Conservation (phyloP, 2,329 filamentous ascomycete genomes). For the Fusarium bactridioides region DNA sequence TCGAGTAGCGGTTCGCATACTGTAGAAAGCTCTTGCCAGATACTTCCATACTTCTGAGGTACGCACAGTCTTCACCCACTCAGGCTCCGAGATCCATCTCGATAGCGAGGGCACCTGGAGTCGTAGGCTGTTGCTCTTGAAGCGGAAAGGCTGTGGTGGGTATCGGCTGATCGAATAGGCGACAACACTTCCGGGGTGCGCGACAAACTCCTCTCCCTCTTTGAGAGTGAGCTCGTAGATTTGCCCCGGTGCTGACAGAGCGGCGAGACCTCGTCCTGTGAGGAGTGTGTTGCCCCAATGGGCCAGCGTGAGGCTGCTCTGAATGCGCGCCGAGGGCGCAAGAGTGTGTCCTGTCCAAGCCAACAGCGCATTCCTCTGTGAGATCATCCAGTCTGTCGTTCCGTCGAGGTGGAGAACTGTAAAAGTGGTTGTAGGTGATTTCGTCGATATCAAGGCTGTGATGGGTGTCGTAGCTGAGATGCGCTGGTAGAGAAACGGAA, state of each 20-base stretch:
- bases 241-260: constrained; percentile 85
- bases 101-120: constrained; percentile 80
- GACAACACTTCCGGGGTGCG: constrained; percentile 89
- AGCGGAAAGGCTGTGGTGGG: constrained; percentile 83
- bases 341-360: constrained; percentile 96
- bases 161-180: constrained; percentile 83
- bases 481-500: constrained; percentile 95
- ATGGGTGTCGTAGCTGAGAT: constrained; percentile 88
- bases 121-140: constrained; percentile 77
- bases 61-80: constrained; percentile 77
- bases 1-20: constrained; percentile 76
- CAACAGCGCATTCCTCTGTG: constrained; percentile 86
- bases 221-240: constrained; percentile 85
- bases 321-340: constrained; percentile 76
- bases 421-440: constrained; percentile 86
- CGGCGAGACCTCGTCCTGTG: constrained; percentile 86
- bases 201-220: constrained; percentile 87
- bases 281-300: constrained; percentile 93
- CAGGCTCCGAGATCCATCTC: constrained; percentile 71
- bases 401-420: constrained; percentile 90
- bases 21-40: constrained; percentile 70
- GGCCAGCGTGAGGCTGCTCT: constrained; percentile 76
- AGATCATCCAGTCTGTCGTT: constrained; percentile 92
- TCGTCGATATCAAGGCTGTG: constrained; percentile 87
- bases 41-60: constrained; percentile 77